These are phyloP conservation scores for Dendryphion nanum DNA, from an alignment of 2,329 filamentous ascomycete genomes.

Conservation along the genomic window DNA sequence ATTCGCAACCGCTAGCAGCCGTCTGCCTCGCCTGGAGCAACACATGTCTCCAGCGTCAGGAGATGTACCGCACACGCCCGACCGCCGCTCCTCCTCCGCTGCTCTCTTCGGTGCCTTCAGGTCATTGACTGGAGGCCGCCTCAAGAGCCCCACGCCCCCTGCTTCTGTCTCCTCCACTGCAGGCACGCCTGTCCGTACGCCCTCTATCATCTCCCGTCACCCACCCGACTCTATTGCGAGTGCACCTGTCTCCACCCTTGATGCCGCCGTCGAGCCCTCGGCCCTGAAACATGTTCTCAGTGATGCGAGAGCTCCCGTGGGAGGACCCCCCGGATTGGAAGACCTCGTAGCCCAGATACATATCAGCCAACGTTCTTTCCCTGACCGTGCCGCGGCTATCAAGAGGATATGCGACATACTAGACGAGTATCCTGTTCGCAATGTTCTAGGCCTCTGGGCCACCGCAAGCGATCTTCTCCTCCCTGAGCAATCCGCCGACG, in stretches of 20 bases:
- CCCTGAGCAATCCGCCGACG: constrained; percentile 31
- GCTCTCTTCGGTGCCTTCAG: constrained; percentile 39
- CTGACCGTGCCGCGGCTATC: constrained; percentile 30
- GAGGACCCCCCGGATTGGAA: constrained; percentile 38
- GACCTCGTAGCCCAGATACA: constrained; percentile 32
- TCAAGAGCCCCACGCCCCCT: constrained; percentile 33
- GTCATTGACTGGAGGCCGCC: constrained; percentile 33
- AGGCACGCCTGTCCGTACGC: constrained; percentile 28
- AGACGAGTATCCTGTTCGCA: constrained; percentile 34
- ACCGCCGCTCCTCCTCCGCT: constrained; percentile 39
- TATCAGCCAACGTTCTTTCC: constrained; percentile 18
- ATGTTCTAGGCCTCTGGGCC: constrained; percentile 38
- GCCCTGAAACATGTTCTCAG: constrained; percentile 3
- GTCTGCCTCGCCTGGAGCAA: neutral
- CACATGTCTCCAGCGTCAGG: constrained; percentile 39
- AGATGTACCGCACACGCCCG: constrained; percentile 37
- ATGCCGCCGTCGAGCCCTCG: constrained; percentile 20
- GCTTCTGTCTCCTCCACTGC: constrained; percentile 30
- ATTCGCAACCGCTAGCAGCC: too few relatives aligned
- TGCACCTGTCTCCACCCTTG: constrained; percentile 15
- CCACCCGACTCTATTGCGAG: constrained; percentile 21
- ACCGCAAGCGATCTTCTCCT: constrained; percentile 38
- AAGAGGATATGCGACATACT: constrained; percentile 35
- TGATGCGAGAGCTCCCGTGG: constrained; percentile 13
- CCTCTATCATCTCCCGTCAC: constrained; percentile 21